Evolutionary conservation across 2,329 filamentous ascomycete genomes (phyloP).

Genomic region (Sphaerulina musiva): DNA sequence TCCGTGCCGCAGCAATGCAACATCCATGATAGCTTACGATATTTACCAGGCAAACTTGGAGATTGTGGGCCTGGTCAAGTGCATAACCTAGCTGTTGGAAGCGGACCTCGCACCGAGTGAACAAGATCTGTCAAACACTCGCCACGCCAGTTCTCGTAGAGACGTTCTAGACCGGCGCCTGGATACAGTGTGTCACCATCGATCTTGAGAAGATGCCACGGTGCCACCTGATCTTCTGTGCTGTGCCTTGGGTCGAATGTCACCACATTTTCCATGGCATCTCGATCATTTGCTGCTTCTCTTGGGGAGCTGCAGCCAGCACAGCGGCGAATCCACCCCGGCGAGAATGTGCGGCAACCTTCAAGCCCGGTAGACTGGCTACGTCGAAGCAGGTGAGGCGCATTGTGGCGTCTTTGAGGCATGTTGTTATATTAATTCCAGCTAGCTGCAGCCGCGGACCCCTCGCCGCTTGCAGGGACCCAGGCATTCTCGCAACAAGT

Average conservation of each 20-base stretch:
- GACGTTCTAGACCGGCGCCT: slow-evolving; percentile 3
- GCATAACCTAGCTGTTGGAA: background rate
- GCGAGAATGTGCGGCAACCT: background rate
- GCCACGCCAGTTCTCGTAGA: background rate
- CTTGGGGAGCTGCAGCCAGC: background rate
- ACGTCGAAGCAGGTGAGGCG: background rate
- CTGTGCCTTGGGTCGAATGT: background rate
- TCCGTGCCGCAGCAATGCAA: background rate
- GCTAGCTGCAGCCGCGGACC: slow-evolving; percentile 5
- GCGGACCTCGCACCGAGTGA: background rate
- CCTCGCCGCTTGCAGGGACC: background rate
- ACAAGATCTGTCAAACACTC: background rate
- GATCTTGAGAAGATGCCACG: background rate
- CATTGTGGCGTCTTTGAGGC: background rate
- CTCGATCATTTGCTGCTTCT: too few species aligned
- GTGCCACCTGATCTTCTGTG: too few species aligned
- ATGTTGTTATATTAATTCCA: background rate
- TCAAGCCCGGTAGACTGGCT: background rate
- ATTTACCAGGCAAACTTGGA: background rate
- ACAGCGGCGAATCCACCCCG: background rate
- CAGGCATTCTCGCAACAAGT: background rate
- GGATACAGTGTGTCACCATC: background rate
- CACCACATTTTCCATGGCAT: background rate
- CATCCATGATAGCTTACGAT: background rate
- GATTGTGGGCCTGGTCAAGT: background rate